These are phyloP conservation scores for Emergomyces africanus DNA, from an alignment of 2,329 filamentous ascomycete species.

Conservation along the genomic window DNA sequence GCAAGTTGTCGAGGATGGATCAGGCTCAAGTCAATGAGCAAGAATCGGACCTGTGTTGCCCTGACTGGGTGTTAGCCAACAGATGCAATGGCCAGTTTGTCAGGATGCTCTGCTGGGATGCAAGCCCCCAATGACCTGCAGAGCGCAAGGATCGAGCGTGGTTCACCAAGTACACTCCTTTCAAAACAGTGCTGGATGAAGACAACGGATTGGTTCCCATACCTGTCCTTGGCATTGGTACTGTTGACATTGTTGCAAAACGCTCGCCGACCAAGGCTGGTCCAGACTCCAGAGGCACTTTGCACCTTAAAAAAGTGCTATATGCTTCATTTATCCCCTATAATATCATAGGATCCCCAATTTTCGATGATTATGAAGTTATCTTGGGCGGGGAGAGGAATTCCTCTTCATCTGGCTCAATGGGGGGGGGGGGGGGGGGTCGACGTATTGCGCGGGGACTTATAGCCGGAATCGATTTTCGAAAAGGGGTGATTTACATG, in stretches of 20 bases:
- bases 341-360: conserved; percentile 8
- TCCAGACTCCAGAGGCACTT: neutral
- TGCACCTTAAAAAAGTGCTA: conserved; percentile 8
- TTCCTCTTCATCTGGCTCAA: neutral
- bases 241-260: conserved; percentile 8
- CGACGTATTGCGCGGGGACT: conserved; percentile 1
- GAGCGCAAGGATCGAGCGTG: conserved; percentile 9
- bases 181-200: conserved; percentile 1
- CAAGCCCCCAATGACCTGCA: neutral
- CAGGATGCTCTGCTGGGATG: neutral
- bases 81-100: conserved; percentile 7
- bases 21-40: neutral
- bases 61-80: conserved; percentile 8
- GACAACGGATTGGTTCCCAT: neutral
- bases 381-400: neutral
- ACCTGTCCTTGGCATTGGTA: conserved; percentile 6
- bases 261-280: conserved; percentile 2
- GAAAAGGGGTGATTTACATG: neutral
- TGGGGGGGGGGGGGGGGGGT: conserved; percentile 1
- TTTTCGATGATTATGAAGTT: conserved; percentile 2
- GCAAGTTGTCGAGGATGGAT: neutral
- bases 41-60: neutral
- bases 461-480: too few species aligned
- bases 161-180: conserved; percentile 10
- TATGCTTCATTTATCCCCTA: conserved; percentile 4